Percentiles rank a stretch among this genome's conserved stretches.
These are phyloP conservation scores for Neurospora sp. DNA, from an alignment of 495 filamentous ascomycete species.

Conservation along the genomic window DNA sequence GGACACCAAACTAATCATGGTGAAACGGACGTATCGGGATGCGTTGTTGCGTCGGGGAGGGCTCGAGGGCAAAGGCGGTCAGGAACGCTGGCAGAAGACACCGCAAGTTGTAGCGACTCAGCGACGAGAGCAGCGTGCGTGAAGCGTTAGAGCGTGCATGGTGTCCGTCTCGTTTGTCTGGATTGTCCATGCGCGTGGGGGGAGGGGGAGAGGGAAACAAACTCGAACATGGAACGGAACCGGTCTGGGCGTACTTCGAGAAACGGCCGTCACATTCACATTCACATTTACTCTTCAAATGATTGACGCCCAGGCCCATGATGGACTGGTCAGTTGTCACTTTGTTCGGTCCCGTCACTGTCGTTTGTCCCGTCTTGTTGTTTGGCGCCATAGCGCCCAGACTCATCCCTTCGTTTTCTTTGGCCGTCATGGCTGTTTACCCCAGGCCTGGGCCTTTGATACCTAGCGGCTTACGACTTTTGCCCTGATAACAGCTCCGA, in stretches of 20 bases:
- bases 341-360: neutral
- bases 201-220: neutral
- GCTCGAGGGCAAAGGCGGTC: constrained; percentile 6
- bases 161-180: neutral
- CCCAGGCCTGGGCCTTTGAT: neutral
- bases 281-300: neutral
- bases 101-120: constrained; percentile 15
- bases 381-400: neutral
- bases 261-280: neutral
- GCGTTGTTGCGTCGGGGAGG: constrained; percentile 2
- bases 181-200: constrained; percentile 18
- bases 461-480: neutral
- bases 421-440: neutral
- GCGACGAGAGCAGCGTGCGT: neutral
- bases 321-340: neutral
- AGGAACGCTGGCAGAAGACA: constrained; percentile 5
- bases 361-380: neutral
- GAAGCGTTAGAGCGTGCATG: neutral
- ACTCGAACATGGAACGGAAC: neutral
- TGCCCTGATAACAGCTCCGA: neutral
- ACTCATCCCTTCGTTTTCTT: neutral
- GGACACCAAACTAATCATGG: neutral
- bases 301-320: neutral
- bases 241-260: constrained; percentile 1
- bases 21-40: constrained; percentile 1